Base-by-base conservation (phyloP, 1,139 yeast genomes). In the Candida pseudoviswanathii region DNA sequence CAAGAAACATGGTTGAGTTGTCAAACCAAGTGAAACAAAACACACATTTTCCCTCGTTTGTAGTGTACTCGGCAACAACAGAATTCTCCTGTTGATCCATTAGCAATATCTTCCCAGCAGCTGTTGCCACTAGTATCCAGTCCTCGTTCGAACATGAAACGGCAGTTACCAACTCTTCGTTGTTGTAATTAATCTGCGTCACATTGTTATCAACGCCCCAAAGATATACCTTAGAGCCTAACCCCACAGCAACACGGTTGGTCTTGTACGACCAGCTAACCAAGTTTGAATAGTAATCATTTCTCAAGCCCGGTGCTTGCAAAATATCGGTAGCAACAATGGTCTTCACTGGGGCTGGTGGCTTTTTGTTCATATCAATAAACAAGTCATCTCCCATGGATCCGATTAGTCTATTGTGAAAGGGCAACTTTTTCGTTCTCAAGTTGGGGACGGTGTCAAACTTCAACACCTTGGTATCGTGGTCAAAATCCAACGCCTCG, bases 261-360 rank as follows among this genome's bases (percentile, higher is more conserved):
- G 81, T 67, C 26, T 61, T 61, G 2, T 65, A 63, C 0, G 92
- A 84, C 96, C 96, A 90, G 8, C 92, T 80, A 0, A 90, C 80
- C 45, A 88, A 70, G 59, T 89, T 88, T 1, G 90, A 79, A 65
- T 91, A 91, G 63, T 85, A 91, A 63, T 91, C 97, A 61, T 89
- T 86, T 51, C 87, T 72, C 46, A 91, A 67, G 0, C 84, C 84
- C 0, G 92, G 94, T 0, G 96, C 96, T 60, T 86, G 90, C 24
- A 89, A 44, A 22, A 56, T 55, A 45, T 53, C 58, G 8, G 51
- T 52, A 3, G 60, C 61, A 45, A 53, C 45, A 10, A 53, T 48
- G 9, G 46, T 44, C 7, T 39, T 46, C 25, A 37, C 30, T 32
- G 44, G 22, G 10, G 42, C 11, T 29, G 24, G 25, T 25, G 36